Evolutionary conservation across 306 rosid species (phyloP).

Genomic region (Abrus pulchellus): DNA sequence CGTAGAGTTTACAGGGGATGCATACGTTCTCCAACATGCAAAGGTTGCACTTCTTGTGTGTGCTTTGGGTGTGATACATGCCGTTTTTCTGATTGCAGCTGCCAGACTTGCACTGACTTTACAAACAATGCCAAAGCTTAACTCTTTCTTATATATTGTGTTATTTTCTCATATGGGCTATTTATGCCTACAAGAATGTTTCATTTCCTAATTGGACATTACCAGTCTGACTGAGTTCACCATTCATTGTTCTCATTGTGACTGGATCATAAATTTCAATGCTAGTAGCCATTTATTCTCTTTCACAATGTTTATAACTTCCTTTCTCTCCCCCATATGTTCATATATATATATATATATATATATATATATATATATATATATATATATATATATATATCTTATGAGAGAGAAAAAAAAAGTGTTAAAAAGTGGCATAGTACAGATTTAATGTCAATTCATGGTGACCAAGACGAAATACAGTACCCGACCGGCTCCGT

Average conservation of each 20-base stretch:
- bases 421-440: conserved; percentile 6
- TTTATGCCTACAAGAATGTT: conserved; percentile 39
- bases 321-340: background rate
- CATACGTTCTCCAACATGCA: conserved; percentile 80
- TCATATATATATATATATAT: background rate
- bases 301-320: conserved; percentile 4
- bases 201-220: conserved; percentile 44
- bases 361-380: conserved; percentile 15
- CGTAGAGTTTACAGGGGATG: conserved; percentile 93
- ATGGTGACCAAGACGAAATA: conserved; percentile 12
- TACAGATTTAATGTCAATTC: background rate
- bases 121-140: conserved; percentile 76
- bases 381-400: background rate
- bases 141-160: conserved; percentile 26
- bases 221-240: conserved; percentile 45
- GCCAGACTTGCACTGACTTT: conserved; percentile 97
- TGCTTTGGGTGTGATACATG: conserved; percentile 93
- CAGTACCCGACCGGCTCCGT: conserved; percentile 29
- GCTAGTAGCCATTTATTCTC: conserved; percentile 37
- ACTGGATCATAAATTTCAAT: conserved; percentile 56
- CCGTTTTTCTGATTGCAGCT: conserved; percentile 93
- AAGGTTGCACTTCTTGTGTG: conserved; percentile 96
- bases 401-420: background rate
- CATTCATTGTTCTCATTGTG: conserved; percentile 51
- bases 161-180: conserved; percentile 22